phyloP scores from a whole-genome alignment of 2,329 filamentous ascomycete species.

The Anthostomella pinea region DNA sequence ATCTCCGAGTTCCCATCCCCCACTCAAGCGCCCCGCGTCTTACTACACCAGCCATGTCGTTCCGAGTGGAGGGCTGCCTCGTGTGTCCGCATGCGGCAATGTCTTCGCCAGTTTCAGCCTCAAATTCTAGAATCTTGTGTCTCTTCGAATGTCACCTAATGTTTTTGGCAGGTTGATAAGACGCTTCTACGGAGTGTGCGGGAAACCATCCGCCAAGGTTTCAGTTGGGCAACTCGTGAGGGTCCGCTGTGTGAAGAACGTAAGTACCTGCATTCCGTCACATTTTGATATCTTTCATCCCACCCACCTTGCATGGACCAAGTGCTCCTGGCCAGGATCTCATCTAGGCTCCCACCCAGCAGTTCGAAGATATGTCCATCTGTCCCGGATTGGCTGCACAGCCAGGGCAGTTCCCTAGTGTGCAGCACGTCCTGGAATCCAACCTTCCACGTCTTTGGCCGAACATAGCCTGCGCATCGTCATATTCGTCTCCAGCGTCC shows the following conservation, averaged over 20 bases:
- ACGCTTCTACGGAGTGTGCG: slow-evolving; percentile 82
- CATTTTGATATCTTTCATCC: slow-evolving; percentile 16
- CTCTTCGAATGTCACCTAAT: slow-evolving; percentile 27
- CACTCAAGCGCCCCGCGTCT: slow-evolving; percentile 20
- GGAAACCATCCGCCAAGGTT: slow-evolving; percentile 92
- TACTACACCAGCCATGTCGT: slow-evolving; percentile 26
- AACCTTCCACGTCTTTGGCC: too few species aligned
- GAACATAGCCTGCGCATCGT: too few species aligned
- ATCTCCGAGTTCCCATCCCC: slow-evolving; percentile 10
- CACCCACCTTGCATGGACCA: slow-evolving; percentile 17
- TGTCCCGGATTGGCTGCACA: slow-evolving; percentile 1
- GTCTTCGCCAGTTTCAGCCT: slow-evolving; percentile 21
- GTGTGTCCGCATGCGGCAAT: slow-evolving; percentile 21
- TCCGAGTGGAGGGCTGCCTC: slow-evolving; percentile 19
- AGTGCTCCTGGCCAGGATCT: too few species aligned
- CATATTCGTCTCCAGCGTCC: background rate
- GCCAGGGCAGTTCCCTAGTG: slow-evolving; percentile 1
- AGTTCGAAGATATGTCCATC: slow-evolving; percentile 6
- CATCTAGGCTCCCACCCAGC: slow-evolving; percentile 1
- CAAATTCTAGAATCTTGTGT: slow-evolving; percentile 21
- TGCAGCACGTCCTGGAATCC: background rate
- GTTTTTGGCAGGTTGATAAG: slow-evolving; percentile 70
- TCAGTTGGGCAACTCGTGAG: slow-evolving; percentile 94
- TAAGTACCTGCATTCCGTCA: slow-evolving; percentile 47
- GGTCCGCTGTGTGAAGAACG: slow-evolving; percentile 97